Base-by-base conservation (phyloP, 352 stramenopile species). In the Elongisporangium anandrum region DNA sequence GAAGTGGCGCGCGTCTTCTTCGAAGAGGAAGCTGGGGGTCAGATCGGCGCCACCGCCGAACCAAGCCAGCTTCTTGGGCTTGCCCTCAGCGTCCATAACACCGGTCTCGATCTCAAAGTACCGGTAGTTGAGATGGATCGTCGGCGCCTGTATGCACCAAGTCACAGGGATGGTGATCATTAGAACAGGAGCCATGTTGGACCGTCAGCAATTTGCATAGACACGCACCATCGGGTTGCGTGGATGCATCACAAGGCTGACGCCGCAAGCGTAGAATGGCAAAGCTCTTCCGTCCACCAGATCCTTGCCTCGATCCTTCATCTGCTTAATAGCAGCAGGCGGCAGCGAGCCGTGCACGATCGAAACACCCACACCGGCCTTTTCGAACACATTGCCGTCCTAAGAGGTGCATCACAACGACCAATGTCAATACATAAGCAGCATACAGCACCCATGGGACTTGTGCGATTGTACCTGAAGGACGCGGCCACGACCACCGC, bases 231-330 rank as follows among this genome's bases (percentile, higher is more conserved):
- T 94, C 6, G 85, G 85, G 72, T 94, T 94, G 59, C 88, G 90
- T 39, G 97, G 96, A 65, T 99, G 96, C 89, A 99, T 99, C 20
- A 99, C 97, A 51, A 97, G 94, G 52, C 81, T 97, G 55, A 99
- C 79, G 41, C 89, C 89, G 63, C 94, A 98, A 10, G 94, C 96
- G 77, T 98, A 98, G 79, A 99, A 99, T 0, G 96, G 95, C 54
- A 98, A 79, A 47, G 87, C 73, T 62, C 90, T 66, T 56, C 73
- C 77, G 52, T 86, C 73, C 47, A 88, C 78, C 0, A 95, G 57
- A 21, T 89, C 62, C 62, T 94, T 92, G 26, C 88, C 88, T 26
- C 85, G 75, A 23, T 69, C 69, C 29, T 74, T 86, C 87, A 96
- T 96, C 72, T 95, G 81, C 62, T 85, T 75, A 23, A 82, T 71